Evolutionary conservation across 2,329 filamentous ascomycete genomes (phyloP), one percentile per base, ranked within the genome.

Genomic region (Fusarium subtropicale): DNA sequence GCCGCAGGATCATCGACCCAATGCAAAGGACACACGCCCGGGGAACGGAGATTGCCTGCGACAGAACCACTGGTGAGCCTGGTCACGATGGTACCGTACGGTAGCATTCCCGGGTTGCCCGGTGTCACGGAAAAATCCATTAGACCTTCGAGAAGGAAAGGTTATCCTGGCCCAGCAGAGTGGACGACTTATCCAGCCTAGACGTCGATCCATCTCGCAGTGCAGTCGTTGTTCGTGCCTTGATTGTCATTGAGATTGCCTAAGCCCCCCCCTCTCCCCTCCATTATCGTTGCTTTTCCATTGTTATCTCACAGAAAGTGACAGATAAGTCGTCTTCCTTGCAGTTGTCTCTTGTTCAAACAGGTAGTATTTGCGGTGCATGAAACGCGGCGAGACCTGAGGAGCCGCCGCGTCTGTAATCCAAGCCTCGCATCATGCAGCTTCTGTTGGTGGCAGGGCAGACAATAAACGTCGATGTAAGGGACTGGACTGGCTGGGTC

Each of bases 181-280:
- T 41, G 69, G 72, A 60, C 44, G n/a, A 46, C 28, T 30, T 46
- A 18, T 12, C 44, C 18, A 46, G 44, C 44, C 72, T 74, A 61
- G 71, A 53, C 64, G 73, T 74, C 71, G 73, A 75, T 75, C 72
- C 52, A 63, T 70, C 61, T 66, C 58, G 64, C 56, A 71, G 58
- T 24, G 48, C 20, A 56, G 42, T 31, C 16, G 56, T 34, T 46
- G 51, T 50, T 24, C 53, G 39, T 30, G 42, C 54, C 31, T 41
- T 47, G 60, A 30, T 42, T 38, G 44, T 46, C 44, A 8, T 46
- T 46, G n/a, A 52, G 48, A 52, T 52, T 52, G 34, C n/a, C 12
- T 11, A 3, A 9, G 24, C 33, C 48, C 33, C 33, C 20, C 33
- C 33, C 47, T n/a, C 31, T 22, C 57, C 57, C 47, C 63, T 67